phyloP scores from a whole-genome alignment of 805 yeast genomes.

The Lipomyces yamanashiensis region DNA sequence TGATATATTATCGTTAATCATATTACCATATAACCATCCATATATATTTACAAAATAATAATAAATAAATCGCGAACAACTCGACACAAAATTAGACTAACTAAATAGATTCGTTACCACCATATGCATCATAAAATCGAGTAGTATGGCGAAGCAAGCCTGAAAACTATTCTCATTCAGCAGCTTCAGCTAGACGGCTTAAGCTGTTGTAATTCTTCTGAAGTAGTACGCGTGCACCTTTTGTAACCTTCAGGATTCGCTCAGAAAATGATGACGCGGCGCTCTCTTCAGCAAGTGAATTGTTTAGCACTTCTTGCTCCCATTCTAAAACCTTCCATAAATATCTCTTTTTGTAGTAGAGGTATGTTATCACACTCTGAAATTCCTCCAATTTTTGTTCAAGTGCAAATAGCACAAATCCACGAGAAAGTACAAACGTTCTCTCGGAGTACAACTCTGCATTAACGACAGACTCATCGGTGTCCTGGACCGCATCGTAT shows the following conservation, averaged over 20 bases:
- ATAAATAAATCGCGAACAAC: neutral
- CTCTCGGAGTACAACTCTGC: slow-evolving; percentile 32
- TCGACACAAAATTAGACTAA: neutral
- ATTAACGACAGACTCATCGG: slow-evolving; percentile 28
- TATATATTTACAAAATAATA: slow-evolving; percentile 4
- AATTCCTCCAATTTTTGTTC: slow-evolving; percentile 25
- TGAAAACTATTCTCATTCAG: neutral
- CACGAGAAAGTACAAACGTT: slow-evolving; percentile 33
- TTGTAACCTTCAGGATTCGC: slow-evolving; percentile 24
- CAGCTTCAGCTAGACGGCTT: neutral
- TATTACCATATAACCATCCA: neutral
- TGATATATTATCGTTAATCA: neutral
- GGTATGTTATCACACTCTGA: slow-evolving; percentile 17
- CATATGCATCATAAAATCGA: neutral
- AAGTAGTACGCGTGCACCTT: slow-evolving; percentile 29
- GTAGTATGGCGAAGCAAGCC: too few species aligned
- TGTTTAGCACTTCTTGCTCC: slow-evolving; percentile 27
- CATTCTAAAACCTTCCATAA: slow-evolving; percentile 22
- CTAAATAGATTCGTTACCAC: neutral
- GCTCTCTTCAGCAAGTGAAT: slow-evolving; percentile 3
- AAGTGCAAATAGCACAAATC: slow-evolving; percentile 31
- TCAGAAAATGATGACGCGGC: neutral
- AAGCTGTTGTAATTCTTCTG: slow-evolving; percentile 17
- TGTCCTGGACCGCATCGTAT: slow-evolving; percentile 31
- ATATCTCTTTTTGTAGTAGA: slow-evolving; percentile 11